These are phyloP conservation scores for Naganishia kalamii DNA, from an alignment of 768 basidiomycete genomes.

Conservation along the genomic window DNA sequence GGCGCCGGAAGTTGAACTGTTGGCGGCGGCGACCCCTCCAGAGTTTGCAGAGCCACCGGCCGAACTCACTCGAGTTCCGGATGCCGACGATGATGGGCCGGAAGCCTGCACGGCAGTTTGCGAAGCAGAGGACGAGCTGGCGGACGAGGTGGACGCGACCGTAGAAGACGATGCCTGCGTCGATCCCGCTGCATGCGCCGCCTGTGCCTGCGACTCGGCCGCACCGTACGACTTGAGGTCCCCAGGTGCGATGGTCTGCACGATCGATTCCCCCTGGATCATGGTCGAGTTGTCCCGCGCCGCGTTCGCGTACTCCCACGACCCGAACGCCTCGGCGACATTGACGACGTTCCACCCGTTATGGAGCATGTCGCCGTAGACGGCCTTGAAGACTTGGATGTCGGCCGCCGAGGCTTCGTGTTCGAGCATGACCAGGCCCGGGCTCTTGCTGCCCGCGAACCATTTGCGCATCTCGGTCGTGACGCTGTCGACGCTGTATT, in stretches of 20 bases:
- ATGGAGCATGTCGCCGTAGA: constrained; percentile 40
- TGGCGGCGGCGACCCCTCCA: too few species aligned
- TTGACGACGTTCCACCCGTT: constrained; percentile 63
- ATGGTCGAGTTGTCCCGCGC: constrained; percentile 3
- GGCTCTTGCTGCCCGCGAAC: constrained; percentile 58
- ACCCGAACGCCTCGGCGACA: constrained; percentile 51
- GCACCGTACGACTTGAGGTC: constrained; percentile 2
- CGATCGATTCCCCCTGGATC: constrained; percentile 1
- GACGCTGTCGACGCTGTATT: constrained; percentile 54
- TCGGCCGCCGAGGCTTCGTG: constrained; percentile 66
- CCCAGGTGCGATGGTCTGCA: constrained; percentile 12
- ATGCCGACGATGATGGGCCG: not conserved
- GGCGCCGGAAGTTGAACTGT: constrained; percentile 2
- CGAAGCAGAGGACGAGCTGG: constrained; percentile 2
- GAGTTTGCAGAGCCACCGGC: not conserved
- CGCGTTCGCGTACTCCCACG: constrained; percentile 17
- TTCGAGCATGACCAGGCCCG: constrained; percentile 75
- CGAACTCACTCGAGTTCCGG: not conserved
- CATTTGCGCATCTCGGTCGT: constrained; percentile 53
- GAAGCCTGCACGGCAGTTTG: not conserved
- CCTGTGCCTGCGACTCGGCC: not conserved
- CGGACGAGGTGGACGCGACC: not conserved
- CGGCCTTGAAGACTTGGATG: constrained; percentile 60
- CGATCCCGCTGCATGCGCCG: not conserved
- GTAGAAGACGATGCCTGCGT: not conserved